Evolutionary conservation across 108 stramenopile species (phyloP).

Genomic region (Cyclotella sp.): DNA sequence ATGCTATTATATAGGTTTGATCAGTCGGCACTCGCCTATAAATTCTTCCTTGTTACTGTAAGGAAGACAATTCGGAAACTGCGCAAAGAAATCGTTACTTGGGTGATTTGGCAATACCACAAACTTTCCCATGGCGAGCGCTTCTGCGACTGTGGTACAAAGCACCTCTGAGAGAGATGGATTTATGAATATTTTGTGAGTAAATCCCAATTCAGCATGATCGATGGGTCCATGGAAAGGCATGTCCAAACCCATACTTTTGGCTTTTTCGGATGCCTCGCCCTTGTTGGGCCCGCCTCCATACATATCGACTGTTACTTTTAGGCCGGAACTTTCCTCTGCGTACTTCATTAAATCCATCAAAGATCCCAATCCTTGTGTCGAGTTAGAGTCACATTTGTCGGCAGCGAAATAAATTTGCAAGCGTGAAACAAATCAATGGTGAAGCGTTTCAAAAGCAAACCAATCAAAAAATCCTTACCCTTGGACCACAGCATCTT

Average conservation of each 20-base stretch:
- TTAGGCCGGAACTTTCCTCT: conserved; percentile 71
- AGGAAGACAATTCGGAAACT: conserved; percentile 87
- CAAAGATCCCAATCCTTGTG: conserved; percentile 55
- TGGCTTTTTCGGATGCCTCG: conserved; percentile 62
- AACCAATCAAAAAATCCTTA: too few relatives aligned
- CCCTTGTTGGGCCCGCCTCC: conserved; percentile 84
- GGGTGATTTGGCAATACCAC: conserved; percentile 77
- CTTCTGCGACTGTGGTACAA: conserved; percentile 91
- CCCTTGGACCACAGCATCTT: conserved; percentile 94
- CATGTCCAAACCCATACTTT: conserved; percentile 71
- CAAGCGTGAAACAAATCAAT: too few relatives aligned
- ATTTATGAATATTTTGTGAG: conserved; percentile 88
- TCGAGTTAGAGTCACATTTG: too few relatives aligned
- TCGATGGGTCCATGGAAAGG: conserved; percentile 83
- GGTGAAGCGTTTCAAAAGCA: too few relatives aligned
- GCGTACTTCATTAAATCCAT: conserved; percentile 87
- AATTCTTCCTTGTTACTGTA: conserved; percentile 85
- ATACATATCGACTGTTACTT: conserved; percentile 82
- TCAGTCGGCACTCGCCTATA: conserved; percentile 53
- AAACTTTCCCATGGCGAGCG: conserved; percentile 94
- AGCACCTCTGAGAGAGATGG: conserved; percentile 88
- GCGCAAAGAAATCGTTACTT: conserved; percentile 87
- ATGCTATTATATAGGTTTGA: neutral
- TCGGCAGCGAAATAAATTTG: too few relatives aligned
- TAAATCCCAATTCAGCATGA: conserved; percentile 71